A percentile compares a stretch with the other conserved stretches of the same genome.
Evolutionary conservation across 1,139 yeast species (phyloP).

Genomic region (Kurtzmaniella natalensis): DNA sequence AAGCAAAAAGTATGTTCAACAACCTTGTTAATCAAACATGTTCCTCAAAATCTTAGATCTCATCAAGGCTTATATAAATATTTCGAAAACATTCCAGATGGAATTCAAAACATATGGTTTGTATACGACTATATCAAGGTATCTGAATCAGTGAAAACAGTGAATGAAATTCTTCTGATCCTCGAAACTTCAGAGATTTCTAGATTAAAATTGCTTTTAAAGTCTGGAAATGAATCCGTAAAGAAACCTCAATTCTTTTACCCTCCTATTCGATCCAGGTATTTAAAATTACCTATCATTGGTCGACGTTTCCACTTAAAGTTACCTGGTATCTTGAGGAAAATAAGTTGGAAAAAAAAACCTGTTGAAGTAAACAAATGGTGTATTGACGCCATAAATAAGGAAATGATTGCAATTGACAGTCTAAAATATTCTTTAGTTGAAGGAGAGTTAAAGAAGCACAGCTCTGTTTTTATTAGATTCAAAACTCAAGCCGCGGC

Average conservation of each 20-base stretch:
- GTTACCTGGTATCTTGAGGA: constrained; percentile 29
- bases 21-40: constrained; percentile 46
- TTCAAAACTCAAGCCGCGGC: constrained; percentile 48
- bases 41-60: constrained; percentile 33
- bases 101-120: constrained; percentile 47
- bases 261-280: constrained; percentile 28
- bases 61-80: constrained; percentile 18
- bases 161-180: constrained; percentile 26
- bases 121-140: constrained; percentile 41
- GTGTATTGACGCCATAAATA: constrained; percentile 22
- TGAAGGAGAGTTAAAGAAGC: constrained; percentile 17
- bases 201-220: constrained; percentile 14
- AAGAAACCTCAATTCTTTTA: constrained; percentile 19
- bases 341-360: too few relatives aligned
- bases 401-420: constrained; percentile 17
- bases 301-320: constrained; percentile 21
- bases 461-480: constrained; percentile 47
- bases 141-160: constrained; percentile 23
- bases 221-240: neutral
- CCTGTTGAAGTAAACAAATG: constrained; percentile 21
- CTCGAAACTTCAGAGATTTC: constrained; percentile 35
- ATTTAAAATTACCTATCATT: constrained; percentile 20
- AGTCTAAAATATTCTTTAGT: constrained; percentile 16
- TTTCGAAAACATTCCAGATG: constrained; percentile 37
- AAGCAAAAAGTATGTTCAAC: constrained; percentile 24